Conservation (phyloP, 306 rosid genomes). For the Acacia crassicarpa region DNA sequence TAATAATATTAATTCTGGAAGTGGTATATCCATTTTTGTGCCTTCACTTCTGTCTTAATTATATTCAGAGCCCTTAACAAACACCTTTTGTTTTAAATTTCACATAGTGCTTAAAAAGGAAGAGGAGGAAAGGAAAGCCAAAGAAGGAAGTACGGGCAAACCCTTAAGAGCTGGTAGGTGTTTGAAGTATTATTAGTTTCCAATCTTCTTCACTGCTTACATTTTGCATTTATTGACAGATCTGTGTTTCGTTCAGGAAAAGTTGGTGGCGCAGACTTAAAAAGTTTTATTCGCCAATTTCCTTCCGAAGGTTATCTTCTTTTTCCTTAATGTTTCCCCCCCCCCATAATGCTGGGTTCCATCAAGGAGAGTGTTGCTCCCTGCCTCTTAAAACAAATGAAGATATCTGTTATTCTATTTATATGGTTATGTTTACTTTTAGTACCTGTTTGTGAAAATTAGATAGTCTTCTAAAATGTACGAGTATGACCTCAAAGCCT, state of each 20-base stretch:
- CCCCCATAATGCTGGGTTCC: background rate
- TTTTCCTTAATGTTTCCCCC: background rate
- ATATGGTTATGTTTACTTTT: constrained; percentile 2
- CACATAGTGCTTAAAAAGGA: constrained; percentile 80
- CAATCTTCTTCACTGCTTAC: constrained; percentile 13
- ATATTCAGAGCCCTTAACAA: constrained; percentile 30
- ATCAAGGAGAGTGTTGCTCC: background rate
- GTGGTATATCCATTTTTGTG: background rate
- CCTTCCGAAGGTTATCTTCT: constrained; percentile 64
- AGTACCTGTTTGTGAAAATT: background rate
- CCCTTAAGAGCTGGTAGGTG: constrained; percentile 57
- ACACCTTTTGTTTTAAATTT: constrained; percentile 13
- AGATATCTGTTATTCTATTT: background rate
- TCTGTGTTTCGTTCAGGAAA: constrained; percentile 44
- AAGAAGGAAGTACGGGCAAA: constrained; percentile 57
- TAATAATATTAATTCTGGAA: background rate
- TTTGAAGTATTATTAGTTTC: constrained; percentile 12
- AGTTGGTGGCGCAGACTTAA: constrained; percentile 75
- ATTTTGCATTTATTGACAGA: constrained; percentile 15
- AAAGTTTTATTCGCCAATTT: constrained; percentile 80
- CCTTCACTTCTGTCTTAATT: background rate
- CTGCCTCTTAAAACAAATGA: background rate
- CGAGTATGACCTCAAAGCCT: background rate
- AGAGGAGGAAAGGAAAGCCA: constrained; percentile 72
- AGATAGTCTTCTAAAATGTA: background rate